Conservation (phyloP, 768 basidiomycete species). For the Cyathus striatus region DNA sequence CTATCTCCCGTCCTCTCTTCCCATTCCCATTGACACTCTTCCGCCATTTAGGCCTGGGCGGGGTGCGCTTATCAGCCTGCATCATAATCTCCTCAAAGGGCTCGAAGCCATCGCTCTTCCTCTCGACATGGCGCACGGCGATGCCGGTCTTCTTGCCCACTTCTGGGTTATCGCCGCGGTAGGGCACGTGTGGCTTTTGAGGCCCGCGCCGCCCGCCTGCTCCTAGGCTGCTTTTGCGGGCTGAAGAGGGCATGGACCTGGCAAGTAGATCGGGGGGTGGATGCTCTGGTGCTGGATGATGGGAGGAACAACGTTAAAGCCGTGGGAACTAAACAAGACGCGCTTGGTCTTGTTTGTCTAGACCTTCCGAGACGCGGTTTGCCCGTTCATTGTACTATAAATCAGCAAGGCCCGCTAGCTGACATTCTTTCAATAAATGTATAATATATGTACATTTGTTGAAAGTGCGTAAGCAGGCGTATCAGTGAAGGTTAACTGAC, state of each 20-base stretch:
- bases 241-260: constrained; percentile 40
- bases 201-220: constrained; percentile 43
- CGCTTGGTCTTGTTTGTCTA: constrained; percentile 17
- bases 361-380: too few species aligned
- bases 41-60: constrained; percentile 46
- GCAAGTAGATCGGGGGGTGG: constrained; percentile 2
- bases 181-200: constrained; percentile 69
- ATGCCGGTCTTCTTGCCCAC: constrained; percentile 82
- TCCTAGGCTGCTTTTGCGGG: constrained; percentile 42
- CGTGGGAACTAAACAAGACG: constrained; percentile 19
- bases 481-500: too few species aligned
- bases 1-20: constrained; percentile 23
- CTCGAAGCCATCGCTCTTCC: constrained; percentile 78
- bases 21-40: constrained; percentile 41
- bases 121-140: constrained; percentile 60
- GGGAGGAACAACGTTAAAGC: constrained; percentile 3
- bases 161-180: constrained; percentile 69
- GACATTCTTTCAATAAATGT: too few species aligned
- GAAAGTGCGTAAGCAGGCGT: too few species aligned
- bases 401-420: too few species aligned
- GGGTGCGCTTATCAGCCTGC: constrained; percentile 64
- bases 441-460: too few species aligned
- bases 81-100: constrained; percentile 71
- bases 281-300: not conserved
- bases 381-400: too few species aligned